phyloP scores from a whole-genome alignment of 306 rosid genomes.

The Vigna radiata region DNA sequence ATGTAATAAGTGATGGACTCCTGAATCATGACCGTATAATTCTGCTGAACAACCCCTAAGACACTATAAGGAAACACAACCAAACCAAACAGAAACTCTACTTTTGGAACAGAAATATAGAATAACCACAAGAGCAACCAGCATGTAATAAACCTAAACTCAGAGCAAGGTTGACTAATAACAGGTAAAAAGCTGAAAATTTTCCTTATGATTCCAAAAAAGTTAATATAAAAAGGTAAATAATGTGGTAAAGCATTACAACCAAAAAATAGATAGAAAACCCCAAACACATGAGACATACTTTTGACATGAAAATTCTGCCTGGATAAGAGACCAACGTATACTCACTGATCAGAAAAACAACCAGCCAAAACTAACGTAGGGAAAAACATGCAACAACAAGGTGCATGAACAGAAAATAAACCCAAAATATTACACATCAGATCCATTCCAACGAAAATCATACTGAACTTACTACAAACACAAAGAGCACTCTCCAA shows the following conservation, averaged over 20 bases:
- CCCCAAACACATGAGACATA: constrained; percentile 4
- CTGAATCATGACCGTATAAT: neutral
- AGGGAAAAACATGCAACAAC: neutral
- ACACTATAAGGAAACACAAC: constrained; percentile 3
- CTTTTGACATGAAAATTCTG: constrained; percentile 10
- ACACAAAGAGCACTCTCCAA: constrained; percentile 10
- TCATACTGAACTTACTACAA: constrained; percentile 3
- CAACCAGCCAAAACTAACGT: no score
- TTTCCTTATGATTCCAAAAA: constrained; percentile 7
- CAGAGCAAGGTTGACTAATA: constrained; percentile 20
- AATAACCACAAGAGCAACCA: neutral
- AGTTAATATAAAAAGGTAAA: constrained; percentile 1
- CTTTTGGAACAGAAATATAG: neutral
- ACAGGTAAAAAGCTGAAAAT: constrained; percentile 3
- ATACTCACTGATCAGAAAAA: constrained; percentile 13
- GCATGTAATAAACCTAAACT: constrained; percentile 15
- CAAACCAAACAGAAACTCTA: neutral
- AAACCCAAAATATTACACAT: neutral
- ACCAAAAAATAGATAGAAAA: neutral
- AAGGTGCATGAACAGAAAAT: constrained; percentile 23
- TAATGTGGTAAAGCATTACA: neutral
- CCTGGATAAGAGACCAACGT: neutral
- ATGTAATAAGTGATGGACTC: constrained; percentile 6
- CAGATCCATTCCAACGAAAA: constrained; percentile 24
- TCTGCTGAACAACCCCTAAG: neutral